These are phyloP conservation scores for Oryza coarctata DNA, from an alignment of 176 grass and related monocot genomes.

Conservation along the genomic window DNA sequence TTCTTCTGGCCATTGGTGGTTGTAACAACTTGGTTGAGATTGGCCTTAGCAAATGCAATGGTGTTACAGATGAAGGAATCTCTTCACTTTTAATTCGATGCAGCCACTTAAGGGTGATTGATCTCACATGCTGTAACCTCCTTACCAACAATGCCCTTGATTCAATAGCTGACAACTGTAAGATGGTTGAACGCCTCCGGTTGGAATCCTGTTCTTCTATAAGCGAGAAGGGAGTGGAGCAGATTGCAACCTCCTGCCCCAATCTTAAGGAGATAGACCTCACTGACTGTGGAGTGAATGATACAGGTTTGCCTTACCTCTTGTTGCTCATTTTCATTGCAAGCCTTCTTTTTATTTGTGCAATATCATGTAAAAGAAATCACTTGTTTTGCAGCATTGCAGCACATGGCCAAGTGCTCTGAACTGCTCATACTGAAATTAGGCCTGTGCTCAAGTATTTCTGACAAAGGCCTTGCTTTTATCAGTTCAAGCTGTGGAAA, in stretches of 20 bases:
- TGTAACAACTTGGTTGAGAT: conserved; percentile 83
- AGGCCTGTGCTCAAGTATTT: conserved; percentile 75
- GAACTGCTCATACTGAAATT: conserved; percentile 77
- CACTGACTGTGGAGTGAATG: conserved; percentile 83
- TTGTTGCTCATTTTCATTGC: conserved; percentile 10
- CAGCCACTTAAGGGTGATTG: conserved; percentile 60
- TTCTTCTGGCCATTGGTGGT: conserved; percentile 55
- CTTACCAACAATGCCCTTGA: conserved; percentile 65
- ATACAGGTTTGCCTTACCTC: conserved; percentile 52
- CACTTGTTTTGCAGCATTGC: conserved; percentile 67
- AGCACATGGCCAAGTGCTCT: conserved; percentile 75
- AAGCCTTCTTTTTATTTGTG: conserved; percentile 13
- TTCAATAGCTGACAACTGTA: conserved; percentile 83
- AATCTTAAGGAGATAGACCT: conserved; percentile 89
- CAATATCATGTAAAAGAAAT: not conserved
- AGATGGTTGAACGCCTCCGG: conserved; percentile 60
- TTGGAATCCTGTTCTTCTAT: conserved; percentile 84
- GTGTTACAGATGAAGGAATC: conserved; percentile 78
- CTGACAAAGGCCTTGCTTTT: conserved; percentile 66
- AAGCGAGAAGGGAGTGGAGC: conserved; percentile 76
- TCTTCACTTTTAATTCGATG: conserved; percentile 67
- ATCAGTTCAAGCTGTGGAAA: conserved; percentile 74
- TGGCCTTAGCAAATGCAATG: conserved; percentile 85
- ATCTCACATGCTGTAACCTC: conserved; percentile 78
- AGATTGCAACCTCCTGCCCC: conserved; percentile 57